Percentiles rank a stretch among this genome's conserved stretches.
Evolutionary conservation across 805 yeast species (phyloP).

Genomic region (Starmera dryadoides): DNA sequence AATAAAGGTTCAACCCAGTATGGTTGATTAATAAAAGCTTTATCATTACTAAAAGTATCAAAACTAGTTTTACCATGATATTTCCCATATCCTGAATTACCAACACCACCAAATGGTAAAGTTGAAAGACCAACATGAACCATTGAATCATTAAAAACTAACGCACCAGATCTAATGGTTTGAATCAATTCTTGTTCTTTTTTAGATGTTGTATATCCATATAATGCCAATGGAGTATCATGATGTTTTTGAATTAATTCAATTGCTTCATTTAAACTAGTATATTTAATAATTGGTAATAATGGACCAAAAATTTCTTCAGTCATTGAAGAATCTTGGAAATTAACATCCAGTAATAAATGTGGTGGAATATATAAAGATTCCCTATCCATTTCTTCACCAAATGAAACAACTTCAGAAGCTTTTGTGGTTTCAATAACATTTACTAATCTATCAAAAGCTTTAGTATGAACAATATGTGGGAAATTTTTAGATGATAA

Average conservation of each 20-base stretch:
- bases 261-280: constrained; percentile 36
- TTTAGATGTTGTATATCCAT: constrained; percentile 50
- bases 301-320: constrained; percentile 83
- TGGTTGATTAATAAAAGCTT: constrained; percentile 60
- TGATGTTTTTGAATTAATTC: constrained; percentile 35
- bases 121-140: constrained; percentile 60
- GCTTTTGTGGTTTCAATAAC: constrained; percentile 48
- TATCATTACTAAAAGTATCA: constrained; percentile 47
- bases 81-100: constrained; percentile 73
- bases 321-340: constrained; percentile 66
- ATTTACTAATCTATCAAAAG: constrained; percentile 39
- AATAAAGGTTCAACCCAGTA: constrained; percentile 54
- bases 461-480: constrained; percentile 51
- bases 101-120: constrained; percentile 91
- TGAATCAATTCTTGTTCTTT: constrained; percentile 43
- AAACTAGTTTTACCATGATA: constrained; percentile 74
- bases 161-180: constrained; percentile 64
- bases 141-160: constrained; percentile 62
- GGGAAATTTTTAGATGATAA: constrained; percentile 30
- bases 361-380: constrained; percentile 65
- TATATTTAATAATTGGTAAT: constrained; percentile 60
- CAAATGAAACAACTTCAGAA: constrained; percentile 12
- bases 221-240: constrained; percentile 79
- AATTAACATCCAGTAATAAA: constrained; percentile 50
- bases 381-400: constrained; percentile 29